phyloP scores from a whole-genome alignment of 768 basidiomycete genomes.

The Cubamyces lactineus region DNA sequence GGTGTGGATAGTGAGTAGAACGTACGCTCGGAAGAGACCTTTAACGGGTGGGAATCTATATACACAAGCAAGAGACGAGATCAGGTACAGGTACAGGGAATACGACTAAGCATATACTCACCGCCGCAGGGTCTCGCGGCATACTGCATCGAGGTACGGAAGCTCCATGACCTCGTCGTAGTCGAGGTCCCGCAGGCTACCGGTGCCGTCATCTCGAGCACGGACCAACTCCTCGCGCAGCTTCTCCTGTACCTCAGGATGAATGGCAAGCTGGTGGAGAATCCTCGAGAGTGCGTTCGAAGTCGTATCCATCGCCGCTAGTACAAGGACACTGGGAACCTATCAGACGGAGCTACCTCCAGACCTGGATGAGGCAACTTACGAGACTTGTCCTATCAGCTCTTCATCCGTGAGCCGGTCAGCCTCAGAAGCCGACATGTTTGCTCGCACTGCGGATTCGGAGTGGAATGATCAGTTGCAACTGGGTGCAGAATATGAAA shows the following conservation, averaged over 20 bases:
- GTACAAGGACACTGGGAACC: slow-evolving; percentile 26
- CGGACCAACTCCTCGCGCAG: slow-evolving; percentile 30
- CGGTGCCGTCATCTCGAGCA: slow-evolving; percentile 31
- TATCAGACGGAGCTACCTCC: background rate
- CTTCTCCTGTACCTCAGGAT: slow-evolving; percentile 41
- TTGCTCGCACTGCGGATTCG: slow-evolving; percentile 40
- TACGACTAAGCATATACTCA: background rate
- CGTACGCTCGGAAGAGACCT: slow-evolving; percentile 3
- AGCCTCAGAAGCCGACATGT: slow-evolving; percentile 32
- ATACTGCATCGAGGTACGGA: slow-evolving; percentile 68
- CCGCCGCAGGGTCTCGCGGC: slow-evolving; percentile 58
- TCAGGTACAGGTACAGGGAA: background rate
- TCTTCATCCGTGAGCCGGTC: slow-evolving; percentile 34
- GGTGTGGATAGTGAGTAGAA: background rate
- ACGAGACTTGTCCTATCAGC: slow-evolving; percentile 40
- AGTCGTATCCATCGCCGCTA: slow-evolving; percentile 36
- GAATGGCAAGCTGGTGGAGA: slow-evolving; percentile 30
- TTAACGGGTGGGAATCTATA: slow-evolving; percentile 2
- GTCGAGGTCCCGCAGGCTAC: slow-evolving; percentile 34
- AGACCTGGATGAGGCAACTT: background rate
- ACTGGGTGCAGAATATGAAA: background rate
- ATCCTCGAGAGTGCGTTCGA: slow-evolving; percentile 29
- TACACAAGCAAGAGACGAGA: background rate
- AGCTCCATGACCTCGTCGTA: slow-evolving; percentile 35
- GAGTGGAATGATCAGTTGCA: background rate